Percentiles rank a stretch among this genome's conserved stretches.
These are phyloP conservation scores for Scleroderma bovista DNA, from an alignment of 768 basidiomycete genomes.

Conservation along the genomic window DNA sequence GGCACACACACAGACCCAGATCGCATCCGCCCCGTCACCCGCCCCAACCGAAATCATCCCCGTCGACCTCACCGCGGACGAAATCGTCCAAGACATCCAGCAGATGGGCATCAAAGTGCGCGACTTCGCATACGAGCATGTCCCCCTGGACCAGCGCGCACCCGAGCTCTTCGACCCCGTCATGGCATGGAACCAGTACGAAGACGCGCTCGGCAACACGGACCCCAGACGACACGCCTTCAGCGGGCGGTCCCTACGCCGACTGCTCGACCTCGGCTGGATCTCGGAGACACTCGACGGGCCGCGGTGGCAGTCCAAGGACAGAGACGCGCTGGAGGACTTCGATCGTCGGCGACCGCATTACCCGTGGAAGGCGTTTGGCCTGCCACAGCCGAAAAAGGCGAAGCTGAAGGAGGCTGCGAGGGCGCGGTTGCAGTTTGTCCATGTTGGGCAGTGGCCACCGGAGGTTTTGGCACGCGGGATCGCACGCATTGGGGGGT, in stretches of 20 bases:
- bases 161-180: slow-evolving; percentile 28
- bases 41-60: slow-evolving; percentile 30
- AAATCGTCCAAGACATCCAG: slow-evolving; percentile 29
- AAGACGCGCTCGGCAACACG: slow-evolving; percentile 17
- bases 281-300: slow-evolving; percentile 16
- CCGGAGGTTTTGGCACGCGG: slow-evolving; percentile 21
- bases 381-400: slow-evolving; percentile 19
- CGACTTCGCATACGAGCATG: slow-evolving; percentile 25
- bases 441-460: slow-evolving; percentile 26
- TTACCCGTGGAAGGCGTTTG: slow-evolving; percentile 25
- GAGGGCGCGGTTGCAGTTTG: slow-evolving; percentile 22
- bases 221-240: slow-evolving; percentile 13
- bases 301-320: slow-evolving; percentile 20
- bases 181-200: slow-evolving; percentile 27
- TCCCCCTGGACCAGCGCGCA: slow-evolving; percentile 13
- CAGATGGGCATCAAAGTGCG: slow-evolving; percentile 19
- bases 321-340: slow-evolving; percentile 20
- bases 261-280: slow-evolving; percentile 27
- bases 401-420: slow-evolving; percentile 23
- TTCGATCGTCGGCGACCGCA: slow-evolving; percentile 19
- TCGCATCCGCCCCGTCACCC: slow-evolving; percentile 24
- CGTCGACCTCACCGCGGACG: slow-evolving; percentile 27
- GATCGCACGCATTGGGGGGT: slow-evolving; percentile 13
- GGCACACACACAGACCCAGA: slow-evolving; percentile 9
- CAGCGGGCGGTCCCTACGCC: slow-evolving; percentile 21